These are phyloP conservation scores for Calonectria hongkongensis DNA, from an alignment of 2,329 filamentous ascomycete species.

Conservation along the genomic window DNA sequence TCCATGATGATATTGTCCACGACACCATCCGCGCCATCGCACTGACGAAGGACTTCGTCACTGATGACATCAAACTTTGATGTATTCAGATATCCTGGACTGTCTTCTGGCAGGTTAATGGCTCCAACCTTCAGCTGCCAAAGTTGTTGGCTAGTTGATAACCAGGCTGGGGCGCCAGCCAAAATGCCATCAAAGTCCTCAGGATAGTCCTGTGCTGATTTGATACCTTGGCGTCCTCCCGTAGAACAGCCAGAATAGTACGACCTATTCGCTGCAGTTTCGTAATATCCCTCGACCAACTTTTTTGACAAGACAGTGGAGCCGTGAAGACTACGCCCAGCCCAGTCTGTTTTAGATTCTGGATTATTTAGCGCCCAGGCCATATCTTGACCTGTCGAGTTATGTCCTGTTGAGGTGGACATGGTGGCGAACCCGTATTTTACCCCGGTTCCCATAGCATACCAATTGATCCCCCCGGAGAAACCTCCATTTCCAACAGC, in stretches of 20 bases:
- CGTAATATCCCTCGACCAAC: constrained; percentile 11
- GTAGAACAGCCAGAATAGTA: constrained; percentile 17
- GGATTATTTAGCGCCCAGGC: neutral
- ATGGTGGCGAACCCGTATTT: constrained; percentile 13
- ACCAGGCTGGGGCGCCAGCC: constrained; percentile 1
- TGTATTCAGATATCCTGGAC: constrained; percentile 4
- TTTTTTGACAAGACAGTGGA: constrained; percentile 4
- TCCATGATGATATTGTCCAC: constrained; percentile 17
- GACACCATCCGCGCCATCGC: constrained; percentile 4
- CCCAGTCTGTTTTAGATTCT: constrained; percentile 11
- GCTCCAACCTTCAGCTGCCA: constrained; percentile 14
- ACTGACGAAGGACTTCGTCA: constrained; percentile 8
- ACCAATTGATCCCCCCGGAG: constrained; percentile 19
- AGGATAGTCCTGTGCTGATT: constrained; percentile 9
- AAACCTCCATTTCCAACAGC: constrained; percentile 17
- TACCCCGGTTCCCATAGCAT: neutral
- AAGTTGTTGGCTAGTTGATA: neutral
- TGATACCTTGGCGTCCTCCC: constrained; percentile 3
- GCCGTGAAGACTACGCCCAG: neutral
- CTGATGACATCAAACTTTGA: neutral
- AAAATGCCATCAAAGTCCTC: constrained; percentile 21
- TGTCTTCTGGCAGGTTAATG: neutral
- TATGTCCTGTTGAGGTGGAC: constrained; percentile 4
- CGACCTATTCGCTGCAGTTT: neutral
- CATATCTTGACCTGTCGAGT: constrained; percentile 17